Evolutionary conservation across 441 rosid genomes (phyloP), one percentile per base, ranked within the genome.

Genomic region (Mallotus repandus): DNA sequence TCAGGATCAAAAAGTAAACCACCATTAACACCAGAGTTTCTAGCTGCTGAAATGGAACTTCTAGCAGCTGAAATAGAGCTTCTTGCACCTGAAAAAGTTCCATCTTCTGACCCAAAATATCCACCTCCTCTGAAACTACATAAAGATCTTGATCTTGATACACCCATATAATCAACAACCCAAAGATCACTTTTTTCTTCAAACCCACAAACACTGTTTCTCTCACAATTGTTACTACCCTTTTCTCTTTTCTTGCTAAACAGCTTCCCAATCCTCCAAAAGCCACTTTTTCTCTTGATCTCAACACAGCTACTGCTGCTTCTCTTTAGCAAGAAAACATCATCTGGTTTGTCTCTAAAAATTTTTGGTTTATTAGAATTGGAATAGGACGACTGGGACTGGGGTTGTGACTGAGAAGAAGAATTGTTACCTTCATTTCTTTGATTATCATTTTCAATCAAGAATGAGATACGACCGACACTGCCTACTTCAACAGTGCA

Each of bases 141-240:
- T 9, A 96, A 84, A 60, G 99, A 96, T 80, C 99, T 93, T 25
- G 96, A 93, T 79, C 99, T 89, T 12, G 97, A 91, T 21, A 91
- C 98, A 0, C 88, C 90, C 70, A 80, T 61, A 73, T 86, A 84
- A 79, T 92, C 98, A 69, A 90, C 89, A 61, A 85, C 91, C 97
- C 98, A 92, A 48, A 91, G 73, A 86, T 87, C 96, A 53, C 87
- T 83, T 71, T 81, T 87, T 73, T 87, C 90, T 63, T 90, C 91
- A 64, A 76, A 67, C 60, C 83, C 87, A 54, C 70, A 74, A 22
- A 81, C 85, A 61, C 82, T 78, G 35, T 74, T 85, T 29, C 74
- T 75, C 67, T 66, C 82, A 10, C 13, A 56, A 21, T 6, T 21
- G 19, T 56, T 56, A 45, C 76, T 79, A 43, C 81, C 82, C 77